phyloP scores from a whole-genome alignment of 805 yeast species.

The Wickerhamiella sergipiensis region DNA sequence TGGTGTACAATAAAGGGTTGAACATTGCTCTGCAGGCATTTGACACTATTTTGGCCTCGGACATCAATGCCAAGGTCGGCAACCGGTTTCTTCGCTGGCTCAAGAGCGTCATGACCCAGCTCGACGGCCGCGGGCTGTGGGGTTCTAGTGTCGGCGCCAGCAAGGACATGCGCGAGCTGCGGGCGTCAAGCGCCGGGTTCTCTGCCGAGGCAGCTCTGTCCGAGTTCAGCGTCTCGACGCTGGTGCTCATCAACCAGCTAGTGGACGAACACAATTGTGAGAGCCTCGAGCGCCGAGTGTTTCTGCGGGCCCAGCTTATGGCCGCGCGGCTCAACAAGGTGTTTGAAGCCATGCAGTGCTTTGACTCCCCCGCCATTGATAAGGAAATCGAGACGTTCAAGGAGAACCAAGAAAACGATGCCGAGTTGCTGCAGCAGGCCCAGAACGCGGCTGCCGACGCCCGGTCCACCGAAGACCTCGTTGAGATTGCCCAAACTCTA shows the following conservation, averaged over 20 bases:
- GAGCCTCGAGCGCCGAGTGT: conserved; percentile 31
- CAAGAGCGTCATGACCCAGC: conserved; percentile 44
- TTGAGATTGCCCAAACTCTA: conserved; percentile 47
- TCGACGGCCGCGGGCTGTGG: conserved; percentile 77
- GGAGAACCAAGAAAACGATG: conserved; percentile 31
- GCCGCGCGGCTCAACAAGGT: conserved; percentile 43
- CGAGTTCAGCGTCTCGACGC: conserved; percentile 59
- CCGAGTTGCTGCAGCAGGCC: conserved; percentile 20
- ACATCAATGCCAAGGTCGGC: conserved; percentile 17
- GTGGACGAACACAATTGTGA: conserved; percentile 19
- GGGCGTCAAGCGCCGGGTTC: conserved; percentile 26
- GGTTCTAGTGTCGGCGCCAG: conserved; percentile 90
- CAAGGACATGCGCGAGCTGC: conserved; percentile 44
- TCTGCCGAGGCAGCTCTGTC: conserved; percentile 46
- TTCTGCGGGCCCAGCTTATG: conserved; percentile 45
- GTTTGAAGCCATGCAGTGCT: conserved; percentile 33
- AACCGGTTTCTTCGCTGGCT: conserved; percentile 63
- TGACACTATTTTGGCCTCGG: conserved; percentile 18
- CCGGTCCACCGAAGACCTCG: conserved; percentile 45
- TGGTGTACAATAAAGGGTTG: conserved; percentile 40
- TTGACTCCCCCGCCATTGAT: conserved; percentile 44
- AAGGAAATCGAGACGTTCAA: conserved; percentile 55
- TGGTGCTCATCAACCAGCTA: conserved; percentile 57
- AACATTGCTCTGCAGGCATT: conserved; percentile 43
- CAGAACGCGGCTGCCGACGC: not conserved